Conservation (phyloP, 331 rosid species). For the Cydonia oblonga region DNA sequence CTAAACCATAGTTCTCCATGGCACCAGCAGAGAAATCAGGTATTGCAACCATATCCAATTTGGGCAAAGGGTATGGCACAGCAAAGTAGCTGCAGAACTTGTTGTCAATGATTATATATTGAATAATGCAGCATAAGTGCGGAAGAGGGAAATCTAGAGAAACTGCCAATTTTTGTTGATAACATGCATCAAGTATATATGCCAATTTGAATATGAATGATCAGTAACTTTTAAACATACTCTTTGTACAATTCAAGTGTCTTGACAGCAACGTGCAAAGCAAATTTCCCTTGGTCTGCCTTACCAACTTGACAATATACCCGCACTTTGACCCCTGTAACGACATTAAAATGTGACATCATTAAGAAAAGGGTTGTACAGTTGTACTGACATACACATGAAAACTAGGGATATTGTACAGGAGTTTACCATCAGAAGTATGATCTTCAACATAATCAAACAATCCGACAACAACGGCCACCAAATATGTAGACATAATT, state of each 20-base stretch:
- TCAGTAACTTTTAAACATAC: constrained; percentile 30
- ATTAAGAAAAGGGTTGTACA: constrained; percentile 9
- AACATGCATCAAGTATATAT: background rate
- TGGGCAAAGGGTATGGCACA: constrained; percentile 76
- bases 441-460: constrained; percentile 84
- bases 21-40: constrained; percentile 94
- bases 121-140: constrained; percentile 12
- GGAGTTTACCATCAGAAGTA: constrained; percentile 63
- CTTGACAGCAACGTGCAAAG: constrained; percentile 63
- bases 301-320: constrained; percentile 85
- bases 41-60: constrained; percentile 91
- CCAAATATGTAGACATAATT: constrained; percentile 88
- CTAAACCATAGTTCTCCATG: constrained; percentile 53
- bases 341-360: constrained; percentile 9
- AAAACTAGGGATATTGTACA: constrained; percentile 2
- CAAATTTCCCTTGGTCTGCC: constrained; percentile 79
- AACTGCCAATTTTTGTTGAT: background rate
- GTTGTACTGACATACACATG: constrained; percentile 9
- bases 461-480: constrained; percentile 83
- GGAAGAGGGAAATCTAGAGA: background rate
- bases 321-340: constrained; percentile 72
- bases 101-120: background rate
- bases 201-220: background rate
- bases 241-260: constrained; percentile 66
- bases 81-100: constrained; percentile 61